A percentile compares a stretch with the other conserved stretches of the same genome.
phyloP scores from a whole-genome alignment of 257 asterid species.

The Linderniella brevidens region DNA sequence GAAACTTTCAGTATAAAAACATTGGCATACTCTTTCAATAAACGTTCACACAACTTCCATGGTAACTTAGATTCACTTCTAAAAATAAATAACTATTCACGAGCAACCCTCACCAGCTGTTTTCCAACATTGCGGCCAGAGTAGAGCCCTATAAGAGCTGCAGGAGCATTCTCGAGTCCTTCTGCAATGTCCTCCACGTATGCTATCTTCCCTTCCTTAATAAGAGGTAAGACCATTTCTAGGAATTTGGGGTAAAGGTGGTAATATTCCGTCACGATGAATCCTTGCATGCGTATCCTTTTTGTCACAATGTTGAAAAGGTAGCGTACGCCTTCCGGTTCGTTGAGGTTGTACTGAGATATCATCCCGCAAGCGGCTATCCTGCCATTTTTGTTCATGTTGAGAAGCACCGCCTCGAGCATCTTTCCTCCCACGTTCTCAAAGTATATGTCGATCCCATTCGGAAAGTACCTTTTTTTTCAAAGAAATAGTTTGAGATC shows the following conservation, averaged over 20 bases:
- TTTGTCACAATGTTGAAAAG: background rate
- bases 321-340: constrained; percentile 1
- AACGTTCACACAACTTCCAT: no score
- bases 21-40: no score
- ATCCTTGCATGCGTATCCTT: constrained; percentile 1
- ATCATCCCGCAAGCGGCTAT: constrained; percentile 4
- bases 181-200: background rate
- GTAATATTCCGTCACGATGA: background rate
- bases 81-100: no score
- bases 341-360: constrained; percentile 1
- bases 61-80: no score
- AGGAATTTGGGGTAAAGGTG: constrained; percentile 5
- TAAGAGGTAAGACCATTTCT: background rate
- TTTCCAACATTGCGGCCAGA: constrained; percentile 7
- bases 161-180: background rate
- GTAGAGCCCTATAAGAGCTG: constrained; percentile 3
- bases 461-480: background rate
- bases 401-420: constrained; percentile 5
- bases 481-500: no score
- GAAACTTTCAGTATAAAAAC: no score
- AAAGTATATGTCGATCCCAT: constrained; percentile 5
- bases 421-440: constrained; percentile 5
- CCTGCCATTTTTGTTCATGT: background rate
- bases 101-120: constrained; percentile 3
- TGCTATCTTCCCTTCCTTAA: constrained; percentile 4